Percentiles rank a stretch among this genome's conserved stretches.
These are phyloP conservation scores for Didymella glomerata DNA, from an alignment of 2,329 filamentous ascomycete genomes.

Conservation along the genomic window DNA sequence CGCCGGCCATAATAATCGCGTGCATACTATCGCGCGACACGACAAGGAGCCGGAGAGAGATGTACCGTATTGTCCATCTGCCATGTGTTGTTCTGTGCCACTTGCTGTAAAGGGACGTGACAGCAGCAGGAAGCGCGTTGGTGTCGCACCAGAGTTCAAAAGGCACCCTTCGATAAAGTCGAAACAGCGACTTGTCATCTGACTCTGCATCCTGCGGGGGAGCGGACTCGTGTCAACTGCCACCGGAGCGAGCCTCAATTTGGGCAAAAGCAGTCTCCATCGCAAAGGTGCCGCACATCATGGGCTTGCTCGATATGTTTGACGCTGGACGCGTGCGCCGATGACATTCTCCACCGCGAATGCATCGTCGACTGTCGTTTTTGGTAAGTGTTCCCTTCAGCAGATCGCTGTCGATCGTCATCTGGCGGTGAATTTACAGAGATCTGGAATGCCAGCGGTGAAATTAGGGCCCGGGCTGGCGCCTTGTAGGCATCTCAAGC, in stretches of 20 bases:
- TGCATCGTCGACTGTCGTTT: slow-evolving; percentile 18
- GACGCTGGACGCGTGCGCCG: slow-evolving; percentile 5
- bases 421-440: slow-evolving; percentile 12
- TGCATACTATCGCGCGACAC: slow-evolving; percentile 19
- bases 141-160: slow-evolving; percentile 37
- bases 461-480: slow-evolving; percentile 15
- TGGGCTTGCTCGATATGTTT: slow-evolving; percentile 7
- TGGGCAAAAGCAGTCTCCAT: slow-evolving; percentile 9
- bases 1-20: slow-evolving; percentile 2
- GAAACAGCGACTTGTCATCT: slow-evolving; percentile 29
- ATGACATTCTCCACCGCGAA: slow-evolving; percentile 14
- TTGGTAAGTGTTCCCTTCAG: slow-evolving; percentile 17
- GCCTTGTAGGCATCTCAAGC: slow-evolving; percentile 5
- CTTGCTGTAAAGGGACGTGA: slow-evolving; percentile 23
- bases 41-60: slow-evolving; percentile 9
- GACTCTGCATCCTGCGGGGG: slow-evolving; percentile 22
- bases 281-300: slow-evolving; percentile 6
- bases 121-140: slow-evolving; percentile 21
- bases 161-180: slow-evolving; percentile 28
- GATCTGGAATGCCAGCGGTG: slow-evolving; percentile 17
- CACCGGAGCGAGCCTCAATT: slow-evolving; percentile 16
- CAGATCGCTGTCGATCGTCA: slow-evolving; percentile 18
- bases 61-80: slow-evolving; percentile 11
- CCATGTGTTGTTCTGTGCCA: slow-evolving; percentile 19
- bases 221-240: slow-evolving; percentile 11